Percentiles rank a stretch among this genome's conserved stretches.
phyloP scores from a whole-genome alignment of 257 asterid species.

The Orobanche coerulescens region DNA sequence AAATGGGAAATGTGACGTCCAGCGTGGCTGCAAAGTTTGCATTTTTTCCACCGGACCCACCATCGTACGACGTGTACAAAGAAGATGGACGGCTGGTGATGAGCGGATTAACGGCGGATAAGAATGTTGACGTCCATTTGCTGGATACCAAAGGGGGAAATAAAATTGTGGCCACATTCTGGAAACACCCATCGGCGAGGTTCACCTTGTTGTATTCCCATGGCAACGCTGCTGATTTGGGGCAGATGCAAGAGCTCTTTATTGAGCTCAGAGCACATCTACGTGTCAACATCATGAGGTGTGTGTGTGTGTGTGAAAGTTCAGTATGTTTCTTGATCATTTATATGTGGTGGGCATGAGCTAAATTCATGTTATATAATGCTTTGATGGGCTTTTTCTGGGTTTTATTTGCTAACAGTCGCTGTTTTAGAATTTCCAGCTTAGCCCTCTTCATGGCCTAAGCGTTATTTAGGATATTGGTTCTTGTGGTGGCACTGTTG shows the following conservation, averaged over 20 bases:
- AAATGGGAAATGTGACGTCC: slow-evolving; percentile 97
- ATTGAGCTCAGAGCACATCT: slow-evolving; percentile 98
- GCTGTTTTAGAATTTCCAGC: no score
- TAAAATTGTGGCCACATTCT: slow-evolving; percentile 78
- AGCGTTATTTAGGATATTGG: no score
- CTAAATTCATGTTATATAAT: background rate
- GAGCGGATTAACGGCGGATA: slow-evolving; percentile 77
- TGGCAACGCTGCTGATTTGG: slow-evolving; percentile 99
- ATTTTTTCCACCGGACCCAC: slow-evolving; percentile 97
- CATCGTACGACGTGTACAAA: slow-evolving; percentile 77
- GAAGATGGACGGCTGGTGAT: slow-evolving; percentile 65
- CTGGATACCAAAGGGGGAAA: slow-evolving; percentile 75
- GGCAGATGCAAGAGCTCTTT: slow-evolving; percentile 95
- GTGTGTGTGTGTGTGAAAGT: background rate
- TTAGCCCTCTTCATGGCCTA: no score
- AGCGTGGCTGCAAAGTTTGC: slow-evolving; percentile 94
- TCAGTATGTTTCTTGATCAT: slow-evolving; percentile 3
- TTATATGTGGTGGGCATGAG: slow-evolving; percentile 11
- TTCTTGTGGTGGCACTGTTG: slow-evolving; percentile 15
- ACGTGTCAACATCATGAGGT: slow-evolving; percentile 96
- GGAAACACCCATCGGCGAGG: slow-evolving; percentile 85
- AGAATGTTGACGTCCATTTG: slow-evolving; percentile 78
- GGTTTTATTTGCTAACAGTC: background rate
- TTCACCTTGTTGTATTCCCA: slow-evolving; percentile 87
- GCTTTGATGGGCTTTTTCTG: background rate